phyloP scores from a whole-genome alignment of 306 rosid genomes.

The Echinosophora koreensis region DNA sequence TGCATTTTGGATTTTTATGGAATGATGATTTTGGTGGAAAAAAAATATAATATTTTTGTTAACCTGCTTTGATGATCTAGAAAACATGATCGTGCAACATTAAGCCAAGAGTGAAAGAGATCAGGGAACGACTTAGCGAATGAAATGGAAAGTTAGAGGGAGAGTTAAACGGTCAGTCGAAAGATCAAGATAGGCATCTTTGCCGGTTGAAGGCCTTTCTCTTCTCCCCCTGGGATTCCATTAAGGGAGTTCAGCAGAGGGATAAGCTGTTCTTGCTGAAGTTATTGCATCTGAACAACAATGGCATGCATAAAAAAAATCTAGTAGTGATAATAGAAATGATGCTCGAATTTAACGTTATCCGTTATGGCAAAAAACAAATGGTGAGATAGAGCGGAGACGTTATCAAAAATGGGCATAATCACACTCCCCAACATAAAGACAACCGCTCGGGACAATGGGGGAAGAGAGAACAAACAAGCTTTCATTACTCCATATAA shows the following conservation, averaged over 20 bases:
- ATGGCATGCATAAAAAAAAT: background rate
- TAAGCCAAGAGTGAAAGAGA: too few species aligned
- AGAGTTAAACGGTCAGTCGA: too few species aligned
- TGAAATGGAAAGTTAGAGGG: too few species aligned
- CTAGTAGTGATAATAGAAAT: background rate
- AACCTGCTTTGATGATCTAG: background rate
- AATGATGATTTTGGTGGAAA: background rate
- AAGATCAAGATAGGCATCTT: too few species aligned
- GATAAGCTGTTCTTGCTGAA: too few species aligned
- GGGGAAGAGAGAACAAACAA: background rate
- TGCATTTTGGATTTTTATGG: too few species aligned
- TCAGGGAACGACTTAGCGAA: too few species aligned
- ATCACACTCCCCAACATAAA: conserved; percentile 15
- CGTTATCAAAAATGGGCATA: background rate
- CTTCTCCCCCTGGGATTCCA: too few species aligned
- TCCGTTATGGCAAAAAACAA: background rate
- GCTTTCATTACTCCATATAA: conserved; percentile 22
- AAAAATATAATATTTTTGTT: too few species aligned
- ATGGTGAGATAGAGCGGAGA: background rate
- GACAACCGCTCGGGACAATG: background rate
- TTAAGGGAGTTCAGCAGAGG: too few species aligned
- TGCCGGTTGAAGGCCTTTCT: too few species aligned
- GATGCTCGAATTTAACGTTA: background rate
- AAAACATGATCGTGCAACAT: background rate
- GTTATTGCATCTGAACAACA: background rate